phyloP scores from a whole-genome alignment of 805 yeast genomes.

The Hermanozyma aechmeae region DNA sequence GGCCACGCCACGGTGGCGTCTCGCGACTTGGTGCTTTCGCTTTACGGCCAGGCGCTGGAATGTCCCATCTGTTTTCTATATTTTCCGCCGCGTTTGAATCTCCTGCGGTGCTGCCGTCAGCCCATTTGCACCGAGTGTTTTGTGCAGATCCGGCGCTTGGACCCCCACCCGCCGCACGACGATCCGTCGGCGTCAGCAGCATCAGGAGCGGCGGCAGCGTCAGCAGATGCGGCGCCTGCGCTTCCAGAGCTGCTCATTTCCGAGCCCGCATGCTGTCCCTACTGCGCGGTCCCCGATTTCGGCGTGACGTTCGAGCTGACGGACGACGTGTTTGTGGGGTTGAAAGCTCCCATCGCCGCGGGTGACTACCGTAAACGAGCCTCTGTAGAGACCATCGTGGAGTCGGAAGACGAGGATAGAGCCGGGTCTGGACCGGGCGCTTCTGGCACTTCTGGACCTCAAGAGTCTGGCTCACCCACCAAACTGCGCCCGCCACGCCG shows the following conservation, averaged over 20 bases:
- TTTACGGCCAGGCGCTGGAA: conserved; percentile 66
- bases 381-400: conserved; percentile 1
- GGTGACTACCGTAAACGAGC: neutral
- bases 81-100: conserved; percentile 70
- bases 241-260: conserved; percentile 61
- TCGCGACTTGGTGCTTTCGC: conserved; percentile 38
- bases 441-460: too few relatives aligned
- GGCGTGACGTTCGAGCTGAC: conserved; percentile 79
- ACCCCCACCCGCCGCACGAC: conserved; percentile 91
- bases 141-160: conserved; percentile 85
- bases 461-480: neutral
- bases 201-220: too few relatives aligned
- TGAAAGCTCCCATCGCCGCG: too few relatives aligned
- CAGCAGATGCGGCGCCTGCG: conserved; percentile 21
- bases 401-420: conserved; percentile 1
- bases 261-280: conserved; percentile 88
- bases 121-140: conserved; percentile 95
- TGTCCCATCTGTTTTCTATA: conserved; percentile 93
- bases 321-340: conserved; percentile 43
- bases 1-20: conserved; percentile 19
- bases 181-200: too few relatives aligned
- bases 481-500: conserved; percentile 1
- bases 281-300: conserved; percentile 80
- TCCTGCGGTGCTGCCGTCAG: conserved; percentile 83
- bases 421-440: too few relatives aligned